Evolutionary conservation across 768 basidiomycete species (phyloP), one percentile per base, ranked within the genome.

Genomic region (Naganishia vishniacii): DNA sequence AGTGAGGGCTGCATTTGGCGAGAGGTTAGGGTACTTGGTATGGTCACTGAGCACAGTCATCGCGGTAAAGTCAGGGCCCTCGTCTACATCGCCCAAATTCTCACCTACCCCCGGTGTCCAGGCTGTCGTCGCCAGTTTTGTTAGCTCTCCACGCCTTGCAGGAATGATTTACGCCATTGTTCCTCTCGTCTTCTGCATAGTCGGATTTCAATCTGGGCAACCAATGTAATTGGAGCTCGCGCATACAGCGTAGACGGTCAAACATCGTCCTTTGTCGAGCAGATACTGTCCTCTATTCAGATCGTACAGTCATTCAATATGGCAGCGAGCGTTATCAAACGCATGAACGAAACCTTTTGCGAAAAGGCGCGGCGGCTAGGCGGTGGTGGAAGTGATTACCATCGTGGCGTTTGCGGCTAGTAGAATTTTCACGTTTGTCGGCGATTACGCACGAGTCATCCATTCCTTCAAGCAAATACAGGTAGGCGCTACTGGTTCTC

Each of bases 271-370:
- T 72, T 94, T 13, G 91, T 91, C 0, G 93, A 97, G 77, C 92
- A 95, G 76, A 90, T 91, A 68, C 88, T 97, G 64, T 87, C 89
- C 0, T 88, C 88, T 46, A 80, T 97, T 63, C 86, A 92, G 25
- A 92, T 90, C 1, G 85, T 89, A 2, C 89, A 94, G 65, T 91
- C 93, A 0, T 98, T 98, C 70, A 89, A 89, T 44, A 71, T 3
- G 93, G 93, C 11, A 74, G 82, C 44, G 85, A 86, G 72, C 89
- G 84, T 0, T 84, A 84, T 46, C 77, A 76, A 2, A 84, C 89
- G 49, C 66, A 80, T 0, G 92, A 92, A 29, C 80, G 84, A 70
- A 88, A 59, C 53, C 16, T 45, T 69, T 15, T 20, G 15, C 16
- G 34, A 58, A 34, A 4, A 49, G 34, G 12, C n/a, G 44, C 32